These are phyloP conservation scores for Magnolia kwangsiensis DNA, from an alignment of 164 flowering plant genomes.

Conservation along the genomic window DNA sequence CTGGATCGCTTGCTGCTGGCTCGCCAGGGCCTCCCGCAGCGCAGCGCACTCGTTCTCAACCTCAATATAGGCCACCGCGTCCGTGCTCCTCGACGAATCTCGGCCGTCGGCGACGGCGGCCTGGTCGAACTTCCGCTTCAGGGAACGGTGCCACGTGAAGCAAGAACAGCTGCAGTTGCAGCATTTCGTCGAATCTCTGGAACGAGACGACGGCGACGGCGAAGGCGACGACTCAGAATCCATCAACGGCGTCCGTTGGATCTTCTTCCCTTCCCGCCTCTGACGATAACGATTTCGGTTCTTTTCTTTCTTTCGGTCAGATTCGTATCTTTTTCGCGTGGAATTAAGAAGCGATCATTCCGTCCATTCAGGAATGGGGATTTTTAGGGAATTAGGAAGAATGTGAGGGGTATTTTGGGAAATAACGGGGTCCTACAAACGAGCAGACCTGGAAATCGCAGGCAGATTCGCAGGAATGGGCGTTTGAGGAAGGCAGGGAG, in stretches of 20 bases:
- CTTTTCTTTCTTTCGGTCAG: neutral
- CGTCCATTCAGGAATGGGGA: neutral
- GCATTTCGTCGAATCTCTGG: constrained; percentile 38
- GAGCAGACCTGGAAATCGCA: too few relatives aligned
- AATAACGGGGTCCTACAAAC: too few relatives aligned
- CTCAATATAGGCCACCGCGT: constrained; percentile 56
- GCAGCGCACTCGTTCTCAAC: constrained; percentile 73
- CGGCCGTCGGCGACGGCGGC: constrained; percentile 30
- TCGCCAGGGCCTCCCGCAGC: constrained; percentile 62
- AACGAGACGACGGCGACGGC: constrained; percentile 24
- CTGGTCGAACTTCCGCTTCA: constrained; percentile 67
- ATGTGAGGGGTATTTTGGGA: neutral
- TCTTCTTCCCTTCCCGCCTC: neutral
- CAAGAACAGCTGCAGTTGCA: constrained; percentile 61
- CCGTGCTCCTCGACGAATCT: constrained; percentile 18
- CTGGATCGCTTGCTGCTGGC: constrained; percentile 70
- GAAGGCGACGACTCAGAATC: constrained; percentile 34
- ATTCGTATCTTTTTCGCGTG: neutral
- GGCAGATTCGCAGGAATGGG: too few relatives aligned
- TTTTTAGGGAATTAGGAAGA: neutral
- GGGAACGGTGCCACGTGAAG: constrained; percentile 52
- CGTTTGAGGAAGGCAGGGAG: neutral
- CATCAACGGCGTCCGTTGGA: constrained; percentile 28
- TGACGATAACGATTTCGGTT: neutral
- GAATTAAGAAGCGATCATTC: neutral